Percentiles rank a stretch among this genome's conserved stretches.
phyloP scores from a whole-genome alignment of 1,139 yeast species.

The Nakaseomyces uthaithaninus region DNA sequence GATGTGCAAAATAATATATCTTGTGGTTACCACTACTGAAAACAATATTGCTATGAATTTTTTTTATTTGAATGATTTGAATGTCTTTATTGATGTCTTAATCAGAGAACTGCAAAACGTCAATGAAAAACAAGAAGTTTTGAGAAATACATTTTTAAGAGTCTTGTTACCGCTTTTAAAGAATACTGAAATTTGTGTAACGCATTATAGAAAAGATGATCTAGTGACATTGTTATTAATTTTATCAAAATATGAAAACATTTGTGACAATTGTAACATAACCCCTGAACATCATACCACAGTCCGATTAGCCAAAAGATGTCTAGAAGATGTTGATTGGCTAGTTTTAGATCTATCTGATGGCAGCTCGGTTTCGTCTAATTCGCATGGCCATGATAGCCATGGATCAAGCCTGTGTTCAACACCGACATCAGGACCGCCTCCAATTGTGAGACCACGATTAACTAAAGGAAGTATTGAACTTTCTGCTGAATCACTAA shows the following conservation, averaged over 20 bases:
- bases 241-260: conserved; percentile 34
- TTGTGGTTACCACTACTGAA: conserved; percentile 63
- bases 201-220: conserved; percentile 52
- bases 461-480: conserved; percentile 9
- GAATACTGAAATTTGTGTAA: conserved; percentile 53
- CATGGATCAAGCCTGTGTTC: conserved; percentile 15
- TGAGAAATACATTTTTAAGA: conserved; percentile 68
- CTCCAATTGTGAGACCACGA: background rate
- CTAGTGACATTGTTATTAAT: conserved; percentile 44
- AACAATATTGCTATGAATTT: conserved; percentile 48
- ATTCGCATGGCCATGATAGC: conserved; percentile 12
- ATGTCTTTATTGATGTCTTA: conserved; percentile 78
- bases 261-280: conserved; percentile 25
- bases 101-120: conserved; percentile 70
- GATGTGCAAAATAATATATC: conserved; percentile 68
- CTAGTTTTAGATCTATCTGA: conserved; percentile 26
- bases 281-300: conserved; percentile 38
- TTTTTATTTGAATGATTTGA: conserved; percentile 75
- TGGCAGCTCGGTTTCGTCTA: conserved; percentile 8
- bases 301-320: conserved; percentile 51
- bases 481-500: conserved; percentile 33
- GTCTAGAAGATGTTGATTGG: conserved; percentile 50
- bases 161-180: conserved; percentile 65
- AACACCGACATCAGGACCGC: conserved; percentile 7
- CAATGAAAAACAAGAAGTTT: conserved; percentile 49